These are phyloP conservation scores for Oenanthe javanica DNA, from an alignment of 140 eudicot genomes.

Conservation along the genomic window DNA sequence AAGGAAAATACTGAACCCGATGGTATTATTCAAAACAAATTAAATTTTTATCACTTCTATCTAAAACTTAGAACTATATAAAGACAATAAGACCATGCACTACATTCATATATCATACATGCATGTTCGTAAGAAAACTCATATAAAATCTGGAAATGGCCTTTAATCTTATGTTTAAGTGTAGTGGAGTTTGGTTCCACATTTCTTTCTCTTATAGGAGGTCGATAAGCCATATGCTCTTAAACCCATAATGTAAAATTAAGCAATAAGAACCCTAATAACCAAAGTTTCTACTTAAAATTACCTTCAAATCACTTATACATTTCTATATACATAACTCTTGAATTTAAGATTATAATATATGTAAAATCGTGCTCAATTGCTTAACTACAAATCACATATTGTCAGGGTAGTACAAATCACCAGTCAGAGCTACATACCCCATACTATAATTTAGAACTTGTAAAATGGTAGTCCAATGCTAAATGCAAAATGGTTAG, in stretches of 20 bases:
- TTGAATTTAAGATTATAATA: background rate
- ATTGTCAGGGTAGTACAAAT: background rate
- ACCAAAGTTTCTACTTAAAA: background rate
- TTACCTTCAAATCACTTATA: background rate
- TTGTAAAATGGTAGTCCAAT: no score
- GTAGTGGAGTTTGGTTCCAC: background rate
- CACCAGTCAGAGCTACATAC: no score
- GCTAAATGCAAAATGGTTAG: no score
- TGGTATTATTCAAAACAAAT: background rate
- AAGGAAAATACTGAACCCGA: background rate
- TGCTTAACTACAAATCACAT: background rate
- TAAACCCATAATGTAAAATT: background rate
- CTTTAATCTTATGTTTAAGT: background rate
- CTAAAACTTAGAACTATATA: background rate
- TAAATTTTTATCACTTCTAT: background rate
- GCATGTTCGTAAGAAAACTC: background rate
- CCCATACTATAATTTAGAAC: no score
- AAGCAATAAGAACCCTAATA: background rate
- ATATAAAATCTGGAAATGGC: background rate
- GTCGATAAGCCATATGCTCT: background rate
- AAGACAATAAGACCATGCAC: background rate
- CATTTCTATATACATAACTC: background rate
- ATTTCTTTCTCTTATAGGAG: background rate
- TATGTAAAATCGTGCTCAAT: background rate
- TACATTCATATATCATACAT: background rate